These are phyloP conservation scores for Waitea zeae DNA, from an alignment of 1,284 basidiomycete species.

Conservation along the genomic window DNA sequence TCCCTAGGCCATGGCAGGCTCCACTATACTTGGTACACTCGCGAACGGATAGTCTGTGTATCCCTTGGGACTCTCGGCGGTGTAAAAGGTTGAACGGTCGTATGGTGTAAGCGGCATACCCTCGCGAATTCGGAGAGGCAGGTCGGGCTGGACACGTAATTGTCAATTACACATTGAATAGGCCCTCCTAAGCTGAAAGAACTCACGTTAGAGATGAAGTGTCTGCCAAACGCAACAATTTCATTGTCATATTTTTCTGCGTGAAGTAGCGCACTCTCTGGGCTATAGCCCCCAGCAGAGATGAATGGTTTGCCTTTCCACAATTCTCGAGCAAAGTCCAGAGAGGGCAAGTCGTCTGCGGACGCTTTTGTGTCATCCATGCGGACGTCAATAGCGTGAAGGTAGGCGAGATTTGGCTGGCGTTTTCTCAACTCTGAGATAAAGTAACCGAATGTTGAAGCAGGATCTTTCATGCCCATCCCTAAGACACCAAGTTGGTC, in stretches of 20 bases:
- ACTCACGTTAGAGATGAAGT: constrained; percentile 28
- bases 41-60: constrained; percentile 19
- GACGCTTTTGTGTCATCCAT: constrained; percentile 6
- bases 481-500: constrained; percentile 9
- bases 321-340: constrained; percentile 16
- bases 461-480: constrained; percentile 22
- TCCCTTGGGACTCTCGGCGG: constrained; percentile 10
- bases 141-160: constrained; percentile 21
- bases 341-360: constrained; percentile 7
- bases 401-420: constrained; percentile 26
- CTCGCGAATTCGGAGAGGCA: constrained; percentile 19
- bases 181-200: neutral
- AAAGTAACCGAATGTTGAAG: constrained; percentile 16
- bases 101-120: constrained; percentile 11
- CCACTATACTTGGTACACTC: too few relatives aligned
- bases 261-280: constrained; percentile 11
- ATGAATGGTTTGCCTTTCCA: constrained; percentile 15
- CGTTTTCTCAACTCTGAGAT: constrained; percentile 11
- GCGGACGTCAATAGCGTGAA: constrained; percentile 25
- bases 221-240: constrained; percentile 28
- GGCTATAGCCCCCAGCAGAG: constrained; percentile 19
- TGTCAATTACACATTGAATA: neutral
- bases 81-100: constrained; percentile 13
- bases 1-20: too few relatives aligned
- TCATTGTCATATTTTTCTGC: constrained; percentile 17